Base-by-base conservation (phyloP, 83 land plant species). In the Picea abies region DNA sequence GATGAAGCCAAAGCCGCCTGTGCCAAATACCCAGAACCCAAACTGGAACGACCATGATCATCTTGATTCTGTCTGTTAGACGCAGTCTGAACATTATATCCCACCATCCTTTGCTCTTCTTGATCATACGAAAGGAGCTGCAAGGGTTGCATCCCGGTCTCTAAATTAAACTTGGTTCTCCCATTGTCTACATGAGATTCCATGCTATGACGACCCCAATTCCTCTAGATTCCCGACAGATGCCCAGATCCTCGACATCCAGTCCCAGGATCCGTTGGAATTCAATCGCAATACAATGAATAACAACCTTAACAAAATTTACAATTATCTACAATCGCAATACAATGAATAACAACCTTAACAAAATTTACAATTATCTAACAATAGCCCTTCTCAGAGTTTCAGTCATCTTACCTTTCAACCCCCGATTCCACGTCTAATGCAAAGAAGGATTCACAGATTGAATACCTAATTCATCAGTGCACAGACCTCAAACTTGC, bases 111-210 rank as follows among this genome's bases (percentile, higher is more conserved):
- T 73, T 39, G 47, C 22, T 56, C 16, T 44, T 75, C 78, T 56
- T 56, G 60, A 49, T 75, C 49, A 41, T 44, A 75, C 12, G 78
- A 75, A 22, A 75, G 78, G 8, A 75, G 78, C 78, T 75, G 78
- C 77, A 73, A n/a, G n/a, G 77, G 77, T n/a, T 73, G 77, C 78
- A 75, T 75, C 58, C 76, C 76, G 49, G 49, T 39, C 76, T 75
- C 78, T 56, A 47, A 75, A 47, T 75, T 75, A 23, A 75, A 75
- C 78, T 47, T 75, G 60, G 29, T 25, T 47, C 78, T 39, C 22
- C 76, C 26, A 17, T 56, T 56, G 23, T 75, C 49, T 23, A 44
- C 78, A 44, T 56, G 58, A 41, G 78, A 75, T 75, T 75, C 78
- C 78, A 75, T 75, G 56, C 78, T 75, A 73, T 70, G 22, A 35